Conservation (phyloP, 1,139 yeast genomes). For the Scheffersomyces illinoinensis region DNA sequence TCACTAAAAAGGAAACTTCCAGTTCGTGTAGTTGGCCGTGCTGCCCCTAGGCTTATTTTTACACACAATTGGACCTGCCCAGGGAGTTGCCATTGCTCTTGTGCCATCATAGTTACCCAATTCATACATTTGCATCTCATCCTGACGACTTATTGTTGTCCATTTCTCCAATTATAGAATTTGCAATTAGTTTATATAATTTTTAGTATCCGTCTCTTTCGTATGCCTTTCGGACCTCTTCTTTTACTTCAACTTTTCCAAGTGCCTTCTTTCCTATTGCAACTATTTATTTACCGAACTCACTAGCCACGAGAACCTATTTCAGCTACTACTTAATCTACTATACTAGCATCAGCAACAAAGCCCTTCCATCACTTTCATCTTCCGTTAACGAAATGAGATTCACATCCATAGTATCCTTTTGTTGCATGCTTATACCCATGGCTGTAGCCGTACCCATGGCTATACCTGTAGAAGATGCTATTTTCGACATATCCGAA, state of each 20-base stretch:
- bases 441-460: conserved; percentile 17
- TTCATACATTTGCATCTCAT: not conserved
- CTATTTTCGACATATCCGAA: conserved; percentile 15
- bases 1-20: not conserved
- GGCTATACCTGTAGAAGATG: conserved; percentile 19
- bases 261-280: not conserved
- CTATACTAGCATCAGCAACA: not conserved
- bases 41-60: not conserved
- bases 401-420: conserved; percentile 2
- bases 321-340: not conserved
- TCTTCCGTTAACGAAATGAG: not conserved
- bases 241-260: not conserved
- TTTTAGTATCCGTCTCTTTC: not conserved
- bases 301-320: not conserved
- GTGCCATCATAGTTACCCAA: not conserved
- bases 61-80: not conserved
- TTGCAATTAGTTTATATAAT: not conserved
- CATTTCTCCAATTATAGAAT: not conserved
- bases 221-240: not conserved
- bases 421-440: conserved; percentile 7
- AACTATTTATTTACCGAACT: not conserved
- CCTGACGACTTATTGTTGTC: not conserved
- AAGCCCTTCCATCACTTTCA: not conserved
- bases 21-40: not conserved
- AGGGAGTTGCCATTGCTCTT: not conserved